Conservation (phyloP, 805 yeast genomes). For the Allodekkera sacchari region DNA sequence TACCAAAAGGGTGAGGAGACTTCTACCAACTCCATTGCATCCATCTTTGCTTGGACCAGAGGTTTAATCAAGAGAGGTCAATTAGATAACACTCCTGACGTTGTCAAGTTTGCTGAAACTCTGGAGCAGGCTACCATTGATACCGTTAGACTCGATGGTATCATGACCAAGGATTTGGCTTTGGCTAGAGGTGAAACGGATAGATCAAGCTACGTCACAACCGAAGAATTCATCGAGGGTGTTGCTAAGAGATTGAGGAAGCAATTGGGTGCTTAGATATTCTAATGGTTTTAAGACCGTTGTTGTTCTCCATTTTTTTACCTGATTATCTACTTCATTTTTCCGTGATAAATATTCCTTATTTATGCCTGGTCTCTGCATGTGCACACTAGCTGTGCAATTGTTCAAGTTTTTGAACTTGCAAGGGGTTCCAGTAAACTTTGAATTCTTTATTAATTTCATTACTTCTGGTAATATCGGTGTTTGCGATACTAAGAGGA, state of each 20-base stretch:
- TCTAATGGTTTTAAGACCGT: background rate
- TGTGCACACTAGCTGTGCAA: no score
- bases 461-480: no score
- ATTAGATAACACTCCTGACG: constrained; percentile 80
- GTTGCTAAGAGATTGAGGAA: constrained; percentile 57
- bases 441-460: no score
- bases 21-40: constrained; percentile 94
- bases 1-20: constrained; percentile 97
- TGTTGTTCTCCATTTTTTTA: background rate
- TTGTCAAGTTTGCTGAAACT: constrained; percentile 65
- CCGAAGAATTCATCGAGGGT: constrained; percentile 82
- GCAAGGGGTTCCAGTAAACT: no score
- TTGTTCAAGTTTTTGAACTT: no score
- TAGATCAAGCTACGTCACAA: constrained; percentile 75
- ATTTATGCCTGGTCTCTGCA: no score
- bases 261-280: constrained; percentile 11
- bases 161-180: constrained; percentile 96
- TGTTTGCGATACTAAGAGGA: no score
- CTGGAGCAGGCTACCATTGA: constrained; percentile 81
- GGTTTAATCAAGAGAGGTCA: constrained; percentile 91
- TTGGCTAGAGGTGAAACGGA: constrained; percentile 81
- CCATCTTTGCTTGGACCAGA: constrained; percentile 94
- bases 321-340: background rate
- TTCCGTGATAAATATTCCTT: no score
- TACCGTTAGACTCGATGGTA: constrained; percentile 74